Base-by-base conservation (phyloP, 2,329 filamentous ascomycete species). In the Aspergillus awamori region DNA sequence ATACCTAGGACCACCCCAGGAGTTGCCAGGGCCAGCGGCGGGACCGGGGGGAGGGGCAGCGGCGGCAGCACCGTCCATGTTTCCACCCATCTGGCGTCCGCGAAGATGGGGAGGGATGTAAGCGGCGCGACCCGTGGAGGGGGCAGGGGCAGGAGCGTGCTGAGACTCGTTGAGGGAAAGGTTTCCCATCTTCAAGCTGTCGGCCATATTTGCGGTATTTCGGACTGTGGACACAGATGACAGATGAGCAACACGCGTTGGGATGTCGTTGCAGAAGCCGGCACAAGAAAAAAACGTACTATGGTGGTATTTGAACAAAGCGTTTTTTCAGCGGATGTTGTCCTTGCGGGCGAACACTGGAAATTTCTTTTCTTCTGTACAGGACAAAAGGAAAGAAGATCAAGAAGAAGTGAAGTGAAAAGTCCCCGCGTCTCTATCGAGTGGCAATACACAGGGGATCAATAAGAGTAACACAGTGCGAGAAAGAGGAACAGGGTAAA, bases 31-130 rank as follows among this genome's bases (percentile, higher is more conserved):
- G 63, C 26, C 58, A 24, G 68, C 66, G 48, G 64, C 58, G 54
- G 65, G 57, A 22, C 53, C 67, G 22, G 61, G 67, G 58, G 68
- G 69, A 17, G 76, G 68, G 53, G 68, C 69, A 30, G 28, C 28
- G 10, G 28, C 28, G 10, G 28, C 28, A 63, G 71, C 66, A 47
- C 76, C 77, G 64, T 80, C 79, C 66, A 79, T 75, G 49, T 71
- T 72, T 36, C 75, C 72, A 60, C 74, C 74, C 61, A 69, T 68
- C 57, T 70, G 69, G 62, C 75, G 76, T 57, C 75, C 73, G 67
- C 86, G 84, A 67, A 88, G 83, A 76, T 89, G 86, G 70, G 86
- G 86, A 71, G 86, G 86, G 69, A 89, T 88, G 77, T 89, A 89
- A 69, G 86, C 83, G 75, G 84, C 81, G 72, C 85, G 86, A 69